These are phyloP conservation scores for Phtheirospermum japonicum DNA, from an alignment of 257 asterid genomes.

Conservation along the genomic window DNA sequence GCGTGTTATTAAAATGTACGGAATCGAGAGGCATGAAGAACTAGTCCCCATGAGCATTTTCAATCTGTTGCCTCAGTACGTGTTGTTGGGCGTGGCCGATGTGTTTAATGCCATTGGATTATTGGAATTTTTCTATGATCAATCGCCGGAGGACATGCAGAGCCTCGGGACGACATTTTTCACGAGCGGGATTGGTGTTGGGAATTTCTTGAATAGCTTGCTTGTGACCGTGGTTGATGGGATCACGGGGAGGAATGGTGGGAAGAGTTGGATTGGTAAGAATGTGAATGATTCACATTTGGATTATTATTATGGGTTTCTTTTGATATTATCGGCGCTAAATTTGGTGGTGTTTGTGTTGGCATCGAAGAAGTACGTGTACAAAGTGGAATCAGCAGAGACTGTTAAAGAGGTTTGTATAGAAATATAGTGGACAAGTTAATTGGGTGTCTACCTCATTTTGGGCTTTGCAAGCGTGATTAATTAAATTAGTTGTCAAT, in stretches of 20 bases:
- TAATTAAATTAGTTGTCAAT: too few relatives aligned
- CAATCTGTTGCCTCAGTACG: slow-evolving; percentile 64
- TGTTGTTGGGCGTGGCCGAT: slow-evolving; percentile 65
- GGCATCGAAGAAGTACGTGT: slow-evolving; percentile 63
- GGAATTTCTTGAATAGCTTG: slow-evolving; percentile 80
- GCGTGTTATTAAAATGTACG: not conserved
- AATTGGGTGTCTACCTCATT: too few relatives aligned
- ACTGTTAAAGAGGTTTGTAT: slow-evolving; percentile 40
- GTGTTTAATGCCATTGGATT: slow-evolving; percentile 79
- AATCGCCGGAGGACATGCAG: slow-evolving; percentile 84
- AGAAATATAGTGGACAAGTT: slow-evolving; percentile 26
- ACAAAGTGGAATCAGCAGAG: slow-evolving; percentile 53
- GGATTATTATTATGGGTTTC: slow-evolving; percentile 72
- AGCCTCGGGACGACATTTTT: slow-evolving; percentile 83
- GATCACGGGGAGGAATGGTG: slow-evolving; percentile 50
- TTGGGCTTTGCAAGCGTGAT: too few relatives aligned
- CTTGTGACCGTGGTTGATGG: slow-evolving; percentile 71
- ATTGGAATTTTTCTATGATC: slow-evolving; percentile 81
- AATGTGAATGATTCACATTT: slow-evolving; percentile 73
- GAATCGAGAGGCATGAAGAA: slow-evolving; percentile 33
- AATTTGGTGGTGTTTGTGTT: slow-evolving; percentile 50
- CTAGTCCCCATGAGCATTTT: slow-evolving; percentile 73
- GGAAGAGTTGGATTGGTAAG: slow-evolving; percentile 84
- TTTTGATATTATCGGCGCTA: slow-evolving; percentile 43
- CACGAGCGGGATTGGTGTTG: slow-evolving; percentile 82